Conservation (phyloP, 2,329 filamentous ascomycete species). For the Kalaharituber pfeilii region DNA sequence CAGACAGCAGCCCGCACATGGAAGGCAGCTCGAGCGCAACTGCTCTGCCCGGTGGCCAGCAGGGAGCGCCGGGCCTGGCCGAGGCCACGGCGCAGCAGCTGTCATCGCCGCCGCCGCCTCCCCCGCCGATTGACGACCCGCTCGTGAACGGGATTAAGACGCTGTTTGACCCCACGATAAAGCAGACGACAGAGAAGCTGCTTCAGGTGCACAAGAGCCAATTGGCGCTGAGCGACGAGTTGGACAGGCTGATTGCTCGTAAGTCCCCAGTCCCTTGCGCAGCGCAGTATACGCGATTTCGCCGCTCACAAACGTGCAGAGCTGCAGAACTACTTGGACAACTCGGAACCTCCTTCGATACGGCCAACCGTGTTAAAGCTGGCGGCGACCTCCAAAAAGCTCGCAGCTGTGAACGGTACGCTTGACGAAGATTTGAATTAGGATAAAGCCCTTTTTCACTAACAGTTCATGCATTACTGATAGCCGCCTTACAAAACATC, state of each 20-base stretch:
- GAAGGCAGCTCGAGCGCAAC: not conserved
- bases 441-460: too few relatives aligned
- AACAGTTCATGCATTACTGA: not conserved
- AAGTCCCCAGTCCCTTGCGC: not conserved
- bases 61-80: constrained; percentile 9
- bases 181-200: constrained; percentile 22
- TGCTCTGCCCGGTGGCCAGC: not conserved
- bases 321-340: constrained; percentile 21
- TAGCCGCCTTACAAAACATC: constrained; percentile 19
- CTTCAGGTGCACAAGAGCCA: constrained; percentile 21
- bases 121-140: constrained; percentile 14
- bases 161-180: constrained; percentile 21
- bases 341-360: constrained; percentile 21
- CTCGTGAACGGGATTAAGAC: constrained; percentile 20
- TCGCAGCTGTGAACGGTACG: constrained; percentile 21
- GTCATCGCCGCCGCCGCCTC: constrained; percentile 11
- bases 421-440: not conserved
- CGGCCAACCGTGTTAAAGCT: constrained; percentile 22
- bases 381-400: constrained; percentile 17
- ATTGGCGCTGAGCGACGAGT: constrained; percentile 19
- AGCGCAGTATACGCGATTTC: not conserved
- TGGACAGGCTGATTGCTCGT: constrained; percentile 21
- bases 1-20: constrained; percentile 1
- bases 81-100: constrained; percentile 2
- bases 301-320: constrained; percentile 9